Conservation (phyloP, 345 rosid genomes). For the Citrus australasica region DNA sequence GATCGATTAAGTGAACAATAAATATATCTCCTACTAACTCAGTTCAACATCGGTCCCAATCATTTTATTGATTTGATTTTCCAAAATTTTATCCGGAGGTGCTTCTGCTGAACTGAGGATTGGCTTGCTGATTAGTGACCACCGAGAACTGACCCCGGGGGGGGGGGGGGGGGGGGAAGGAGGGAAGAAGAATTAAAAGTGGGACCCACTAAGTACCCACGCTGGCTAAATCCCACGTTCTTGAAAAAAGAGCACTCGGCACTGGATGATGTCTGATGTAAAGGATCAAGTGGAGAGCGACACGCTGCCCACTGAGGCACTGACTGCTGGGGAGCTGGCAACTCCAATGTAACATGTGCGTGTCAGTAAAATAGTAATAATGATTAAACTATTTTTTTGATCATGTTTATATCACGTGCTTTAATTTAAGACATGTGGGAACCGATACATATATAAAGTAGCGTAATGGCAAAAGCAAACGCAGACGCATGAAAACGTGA, state of each 20-base stretch:
- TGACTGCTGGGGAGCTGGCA: neutral
- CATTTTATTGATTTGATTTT: too few relatives aligned
- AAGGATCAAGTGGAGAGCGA: neutral
- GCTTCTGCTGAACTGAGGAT: neutral
- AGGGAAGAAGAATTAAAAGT: too few relatives aligned
- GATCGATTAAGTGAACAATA: too few relatives aligned
- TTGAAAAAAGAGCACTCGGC: neutral
- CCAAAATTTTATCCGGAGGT: too few relatives aligned
- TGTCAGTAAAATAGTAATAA: neutral
- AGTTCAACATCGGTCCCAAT: too few relatives aligned
- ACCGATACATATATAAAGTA: neutral
- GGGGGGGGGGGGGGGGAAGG: too few relatives aligned
- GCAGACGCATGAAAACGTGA: neutral
- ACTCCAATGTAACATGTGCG: neutral
- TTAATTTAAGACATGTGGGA: neutral
- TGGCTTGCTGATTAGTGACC: neutral
- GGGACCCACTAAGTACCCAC: neutral
- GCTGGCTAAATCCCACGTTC: neutral
- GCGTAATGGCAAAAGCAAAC: neutral
- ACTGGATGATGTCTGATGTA: neutral
- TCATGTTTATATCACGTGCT: neutral
- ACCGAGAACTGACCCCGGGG: too few relatives aligned
- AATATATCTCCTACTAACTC: too few relatives aligned
- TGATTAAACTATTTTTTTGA: neutral
- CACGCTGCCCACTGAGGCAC: neutral